Evolutionary conservation across 2,329 filamentous ascomycete species (phyloP), one percentile per base, ranked within the genome.

Genomic region (Neopestalotiopsis rosae): DNA sequence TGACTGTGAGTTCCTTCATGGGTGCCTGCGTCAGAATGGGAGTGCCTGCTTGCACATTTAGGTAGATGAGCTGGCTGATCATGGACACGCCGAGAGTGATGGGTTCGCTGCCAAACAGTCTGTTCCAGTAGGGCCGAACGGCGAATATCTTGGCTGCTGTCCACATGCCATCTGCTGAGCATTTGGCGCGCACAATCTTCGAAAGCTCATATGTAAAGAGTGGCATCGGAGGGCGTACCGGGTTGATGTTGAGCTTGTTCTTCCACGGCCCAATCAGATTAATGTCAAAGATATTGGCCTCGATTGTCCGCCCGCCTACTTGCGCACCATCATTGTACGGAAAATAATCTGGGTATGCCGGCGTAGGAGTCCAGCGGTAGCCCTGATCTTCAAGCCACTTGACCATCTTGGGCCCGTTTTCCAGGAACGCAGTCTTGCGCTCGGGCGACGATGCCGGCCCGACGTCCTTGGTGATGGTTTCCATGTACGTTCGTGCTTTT

Each of bases 281-380:
- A 10, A 72, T 52, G 67, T 79, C 72, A 63, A 79, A 79, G 24
- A 72, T 62, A n/a, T 65, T 69, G 0, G 73, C 69, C 70, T 79
- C 77, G 32, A 79, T 71, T 4, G 72, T 74, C 24, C 77, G 70
- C 5, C 76, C 78, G 1, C 70, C 72, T 1, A 58, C 62, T 52
- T 69, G 65, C 1, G 72, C 72, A 13, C 76, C 77, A 1, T 73
- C 71, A 10, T 69, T 58, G 28, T 74, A 64, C 30, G 75, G 75
- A 65, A 76, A 77, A 67, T 80, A 80, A 71, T 80, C 79, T 3
- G 78, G 78, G 70, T 77, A 78, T 4, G 71, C 71, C 7, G 67
- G 65, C 14, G 70, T 73, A 14, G 68, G 65, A n/a, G 56, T 65
- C 76, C 76, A 80, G 5, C 69, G 49, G 66, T 76, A 78, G 9